A percentile compares a stretch with the other conserved stretches of the same genome.
These are phyloP conservation scores for Phaeoacremonium minimum DNA, from an alignment of 2,329 filamentous ascomycete genomes.

Conservation along the genomic window DNA sequence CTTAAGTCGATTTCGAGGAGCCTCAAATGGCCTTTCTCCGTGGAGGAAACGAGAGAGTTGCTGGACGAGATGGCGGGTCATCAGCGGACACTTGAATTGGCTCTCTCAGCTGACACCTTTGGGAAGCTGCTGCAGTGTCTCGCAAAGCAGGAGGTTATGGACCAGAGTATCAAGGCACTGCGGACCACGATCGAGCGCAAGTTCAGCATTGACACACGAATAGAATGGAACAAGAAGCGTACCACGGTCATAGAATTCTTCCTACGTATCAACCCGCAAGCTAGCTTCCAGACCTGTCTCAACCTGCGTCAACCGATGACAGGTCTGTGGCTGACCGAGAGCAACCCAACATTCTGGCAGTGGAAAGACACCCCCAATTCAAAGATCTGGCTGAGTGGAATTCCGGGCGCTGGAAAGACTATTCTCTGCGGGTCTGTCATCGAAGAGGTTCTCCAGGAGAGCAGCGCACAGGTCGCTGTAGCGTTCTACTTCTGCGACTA, in stretches of 20 bases:
- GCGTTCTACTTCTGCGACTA: constrained; percentile 27
- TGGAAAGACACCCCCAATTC: constrained; percentile 13
- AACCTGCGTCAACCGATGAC: constrained; percentile 16
- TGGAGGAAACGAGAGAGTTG: constrained; percentile 12
- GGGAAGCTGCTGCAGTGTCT: constrained; percentile 9
- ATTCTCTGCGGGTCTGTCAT: constrained; percentile 18
- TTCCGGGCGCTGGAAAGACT: constrained; percentile 21
- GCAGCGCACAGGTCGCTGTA: constrained; percentile 6
- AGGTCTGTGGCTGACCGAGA: constrained; percentile 14
- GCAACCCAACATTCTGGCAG: constrained; percentile 8
- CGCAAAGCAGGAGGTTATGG: constrained; percentile 1
- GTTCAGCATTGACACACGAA: constrained; percentile 11
- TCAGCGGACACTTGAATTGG: constrained; percentile 13
- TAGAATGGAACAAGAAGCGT: constrained; percentile 9
- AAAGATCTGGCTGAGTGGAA: constrained; percentile 19
- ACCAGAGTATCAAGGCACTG: constrained; percentile 1
- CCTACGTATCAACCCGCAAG: constrained; percentile 16
- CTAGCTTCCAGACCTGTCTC: constrained; percentile 13
- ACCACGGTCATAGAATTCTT: constrained; percentile 13
- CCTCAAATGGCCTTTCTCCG: constrained; percentile 17
- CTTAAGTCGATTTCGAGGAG: constrained; percentile 5
- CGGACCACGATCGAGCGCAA: constrained; percentile 5
- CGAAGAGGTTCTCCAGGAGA: constrained; percentile 10
- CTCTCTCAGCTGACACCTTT: constrained; percentile 14
- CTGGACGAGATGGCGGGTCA: constrained; percentile 13